phyloP scores from a whole-genome alignment of 192 early-diverging fungal species.

The Backusella mclennaniae region DNA sequence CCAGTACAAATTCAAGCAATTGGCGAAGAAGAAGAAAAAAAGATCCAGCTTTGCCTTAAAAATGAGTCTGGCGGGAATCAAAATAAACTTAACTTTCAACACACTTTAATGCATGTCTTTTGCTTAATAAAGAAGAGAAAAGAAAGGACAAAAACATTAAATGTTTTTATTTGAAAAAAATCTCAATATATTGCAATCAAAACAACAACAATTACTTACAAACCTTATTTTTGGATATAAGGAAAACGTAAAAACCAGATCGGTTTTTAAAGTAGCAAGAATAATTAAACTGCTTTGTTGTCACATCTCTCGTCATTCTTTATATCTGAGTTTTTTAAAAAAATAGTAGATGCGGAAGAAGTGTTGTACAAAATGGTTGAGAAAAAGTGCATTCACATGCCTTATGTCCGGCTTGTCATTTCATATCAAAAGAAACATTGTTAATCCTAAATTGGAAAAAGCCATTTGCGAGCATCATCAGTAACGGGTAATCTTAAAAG shows the following conservation, averaged over 20 bases:
- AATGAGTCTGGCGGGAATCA: neutral
- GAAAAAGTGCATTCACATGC: neutral
- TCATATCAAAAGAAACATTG: neutral
- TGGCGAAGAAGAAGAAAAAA: neutral
- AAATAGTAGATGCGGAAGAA: neutral
- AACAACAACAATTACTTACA: too few relatives aligned
- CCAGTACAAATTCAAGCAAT: neutral
- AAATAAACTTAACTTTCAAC: neutral
- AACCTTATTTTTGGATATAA: neutral
- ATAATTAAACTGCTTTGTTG: neutral
- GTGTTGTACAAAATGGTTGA: neutral
- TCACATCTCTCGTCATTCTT: neutral
- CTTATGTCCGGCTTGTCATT: constrained; percentile 6
- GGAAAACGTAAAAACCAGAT: neutral
- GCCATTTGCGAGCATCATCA: neutral
- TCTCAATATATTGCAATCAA: too few relatives aligned
- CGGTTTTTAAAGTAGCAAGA: neutral
- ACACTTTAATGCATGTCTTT: neutral
- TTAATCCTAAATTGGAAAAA: neutral
- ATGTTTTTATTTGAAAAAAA: neutral
- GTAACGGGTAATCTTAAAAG: neutral
- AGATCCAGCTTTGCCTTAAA: neutral
- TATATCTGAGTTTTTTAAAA: neutral
- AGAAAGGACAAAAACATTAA: neutral
- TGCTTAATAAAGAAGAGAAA: neutral